Evolutionary conservation across 23 red algal genomes (phyloP), one percentile per base, ranked within the genome.

Genomic region (Cyanidiococcus yangmingshanensis): DNA sequence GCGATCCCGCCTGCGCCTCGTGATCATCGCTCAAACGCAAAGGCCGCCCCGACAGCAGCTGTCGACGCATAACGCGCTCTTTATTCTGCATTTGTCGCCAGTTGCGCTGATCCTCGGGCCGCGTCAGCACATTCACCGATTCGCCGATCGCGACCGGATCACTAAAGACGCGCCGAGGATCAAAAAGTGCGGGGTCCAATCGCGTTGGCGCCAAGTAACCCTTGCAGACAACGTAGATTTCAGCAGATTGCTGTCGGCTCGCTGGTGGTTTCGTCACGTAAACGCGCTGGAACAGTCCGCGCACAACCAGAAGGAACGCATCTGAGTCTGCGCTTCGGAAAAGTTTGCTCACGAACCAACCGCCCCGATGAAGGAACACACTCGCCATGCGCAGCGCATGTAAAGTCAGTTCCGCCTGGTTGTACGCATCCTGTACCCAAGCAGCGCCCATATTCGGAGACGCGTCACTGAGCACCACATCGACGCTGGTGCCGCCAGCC

Each of bases 371-470:
- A 17, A 96, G 79, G 54, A 96, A 87, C 51, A 80, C 85, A 59
- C 82, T 67, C 0, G 92, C 87, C 7, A 96, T 75, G 68, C 76
- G 75, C 12, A 96, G 45, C 0, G 92, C 92, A 27, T 87, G 83
- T 18, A 96, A 59, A n/a, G 92, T 87, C 79, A 96, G 76, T 75
- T 96, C 92, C 26, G 77, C 75, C 79, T 96, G 92, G n/a, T 87
- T 86, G 74, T 85, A 96, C 17, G 92, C 92, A 59, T 96, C 92
- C 39, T 96, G 92, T 27, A 96, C 51, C 92, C 92, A 96, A 41
- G 92, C 83, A 21, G 86, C 88, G 17, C 92, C 92, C 92, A 96
- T 96, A 57, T 90, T 96, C 32, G 92, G 92, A 37, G 84, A 88
- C 0, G 87, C 92, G 76, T 96, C 92, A 74, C 86, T 90, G 33